Evolutionary conservation across 306 rosid species (phyloP).

Genomic region (Corylus avellana): DNA sequence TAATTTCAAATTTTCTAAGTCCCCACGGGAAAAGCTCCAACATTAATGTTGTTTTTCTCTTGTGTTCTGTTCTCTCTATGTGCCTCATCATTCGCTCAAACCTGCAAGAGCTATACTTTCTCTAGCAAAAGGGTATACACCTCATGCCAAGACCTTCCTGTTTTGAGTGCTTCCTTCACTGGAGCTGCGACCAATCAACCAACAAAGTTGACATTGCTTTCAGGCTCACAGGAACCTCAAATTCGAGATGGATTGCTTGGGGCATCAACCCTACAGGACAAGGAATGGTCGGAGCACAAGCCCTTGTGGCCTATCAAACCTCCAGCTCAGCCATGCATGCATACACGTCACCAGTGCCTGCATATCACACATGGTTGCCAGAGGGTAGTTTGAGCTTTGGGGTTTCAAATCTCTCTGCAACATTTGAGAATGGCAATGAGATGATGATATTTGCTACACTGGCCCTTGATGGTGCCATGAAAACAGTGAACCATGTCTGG

Average conservation of each 20-base stretch:
- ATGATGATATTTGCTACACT: slow-evolving; percentile 50
- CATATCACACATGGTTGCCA: not conserved
- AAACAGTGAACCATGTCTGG: slow-evolving; percentile 63
- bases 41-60: not conserved
- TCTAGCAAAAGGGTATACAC: slow-evolving; percentile 24
- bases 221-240: slow-evolving; percentile 39
- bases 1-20: no score
- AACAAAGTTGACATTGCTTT: slow-evolving; percentile 53
- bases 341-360: slow-evolving; percentile 19
- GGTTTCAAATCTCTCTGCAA: slow-evolving; percentile 22
- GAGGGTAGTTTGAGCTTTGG: slow-evolving; percentile 32
- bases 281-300: slow-evolving; percentile 52
- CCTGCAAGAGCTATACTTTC: slow-evolving; percentile 35
- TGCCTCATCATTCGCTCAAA: slow-evolving; percentile 47
- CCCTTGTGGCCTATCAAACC: slow-evolving; percentile 51
- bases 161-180: slow-evolving; percentile 53
- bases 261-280: slow-evolving; percentile 46
- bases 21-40: not conserved
- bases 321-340: slow-evolving; percentile 23
- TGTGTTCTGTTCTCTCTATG: slow-evolving; percentile 33
- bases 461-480: slow-evolving; percentile 26
- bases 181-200: slow-evolving; percentile 38
- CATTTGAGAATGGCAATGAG: slow-evolving; percentile 34
- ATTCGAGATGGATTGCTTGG: slow-evolving; percentile 68
- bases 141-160: slow-evolving; percentile 52